Conservation (phyloP, 1,284 basidiomycete species). For the Ganoderma boninense region DNA sequence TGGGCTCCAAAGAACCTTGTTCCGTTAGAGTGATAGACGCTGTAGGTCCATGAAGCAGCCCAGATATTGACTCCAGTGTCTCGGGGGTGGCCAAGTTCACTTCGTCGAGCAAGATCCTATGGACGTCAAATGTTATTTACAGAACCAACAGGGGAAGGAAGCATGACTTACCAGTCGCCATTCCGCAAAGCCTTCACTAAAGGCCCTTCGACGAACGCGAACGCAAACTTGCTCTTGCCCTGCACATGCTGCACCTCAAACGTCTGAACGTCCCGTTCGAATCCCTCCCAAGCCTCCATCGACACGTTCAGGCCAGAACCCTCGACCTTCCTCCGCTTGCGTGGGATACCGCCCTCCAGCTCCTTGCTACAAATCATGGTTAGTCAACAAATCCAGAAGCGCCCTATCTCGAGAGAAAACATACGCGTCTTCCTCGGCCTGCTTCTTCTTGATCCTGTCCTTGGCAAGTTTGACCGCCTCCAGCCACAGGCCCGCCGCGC, state of each 20-base stretch:
- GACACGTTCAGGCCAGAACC: slow-evolving; percentile 52
- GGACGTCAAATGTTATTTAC: not conserved
- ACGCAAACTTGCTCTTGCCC: slow-evolving; percentile 89
- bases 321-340: slow-evolving; percentile 82
- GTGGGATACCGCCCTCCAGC: slow-evolving; percentile 52
- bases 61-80: slow-evolving; percentile 93
- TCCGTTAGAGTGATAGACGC: slow-evolving; percentile 95
- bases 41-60: slow-evolving; percentile 85
- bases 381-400: slow-evolving; percentile 16
- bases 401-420: slow-evolving; percentile 35
- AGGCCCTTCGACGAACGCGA: slow-evolving; percentile 96
- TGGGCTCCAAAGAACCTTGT: slow-evolving; percentile 90
- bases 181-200: slow-evolving; percentile 90
- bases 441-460: slow-evolving; percentile 62
- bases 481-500: slow-evolving; percentile 86
- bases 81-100: slow-evolving; percentile 96
- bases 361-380: slow-evolving; percentile 35
- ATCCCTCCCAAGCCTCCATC: slow-evolving; percentile 74
- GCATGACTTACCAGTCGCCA: slow-evolving; percentile 84
- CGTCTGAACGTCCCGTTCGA: slow-evolving; percentile 76
- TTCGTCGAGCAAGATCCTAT: slow-evolving; percentile 96
- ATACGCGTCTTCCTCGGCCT: slow-evolving; percentile 51
- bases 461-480: slow-evolving; percentile 79
- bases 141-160: slow-evolving; percentile 8
- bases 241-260: slow-evolving; percentile 91